These are phyloP conservation scores for Kodamaea nitidulidarum DNA, from an alignment of 805 yeast genomes.

Conservation along the genomic window DNA sequence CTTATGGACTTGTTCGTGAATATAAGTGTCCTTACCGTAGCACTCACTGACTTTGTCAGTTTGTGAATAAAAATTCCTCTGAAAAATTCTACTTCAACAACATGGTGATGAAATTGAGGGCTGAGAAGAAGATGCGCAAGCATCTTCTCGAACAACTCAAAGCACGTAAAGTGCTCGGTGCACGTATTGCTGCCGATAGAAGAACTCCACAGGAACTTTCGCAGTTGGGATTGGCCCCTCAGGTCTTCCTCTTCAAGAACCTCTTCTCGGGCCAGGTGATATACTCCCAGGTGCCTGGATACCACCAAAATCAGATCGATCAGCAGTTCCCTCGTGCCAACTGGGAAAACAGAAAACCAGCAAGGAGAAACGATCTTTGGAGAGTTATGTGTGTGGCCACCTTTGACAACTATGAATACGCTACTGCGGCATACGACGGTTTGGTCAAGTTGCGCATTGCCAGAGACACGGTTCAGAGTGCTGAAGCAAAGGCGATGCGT, in stretches of 20 bases:
- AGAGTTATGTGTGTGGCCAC: conserved; percentile 82
- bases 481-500: conserved; percentile 64
- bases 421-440: conserved; percentile 70
- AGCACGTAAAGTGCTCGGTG: conserved; percentile 39
- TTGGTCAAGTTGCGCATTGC: conserved; percentile 68
- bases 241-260: conserved; percentile 78
- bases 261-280: conserved; percentile 85
- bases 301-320: conserved; percentile 56
- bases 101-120: conserved; percentile 38
- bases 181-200: conserved; percentile 38
- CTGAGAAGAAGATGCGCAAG: conserved; percentile 46
- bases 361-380: conserved; percentile 83
- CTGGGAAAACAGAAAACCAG: conserved; percentile 84
- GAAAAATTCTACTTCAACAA: no score
- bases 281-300: conserved; percentile 79
- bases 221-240: conserved; percentile 69
- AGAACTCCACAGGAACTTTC: conserved; percentile 32
- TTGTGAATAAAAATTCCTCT: no score
- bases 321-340: conserved; percentile 76
- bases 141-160: conserved; percentile 43
- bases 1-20: no score
- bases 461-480: conserved; percentile 59
- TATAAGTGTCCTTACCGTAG: no score
- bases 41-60: no score
- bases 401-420: conserved; percentile 54